Conservation (phyloP, 1,284 basidiomycete genomes). For the Tremellales sp. region DNA sequence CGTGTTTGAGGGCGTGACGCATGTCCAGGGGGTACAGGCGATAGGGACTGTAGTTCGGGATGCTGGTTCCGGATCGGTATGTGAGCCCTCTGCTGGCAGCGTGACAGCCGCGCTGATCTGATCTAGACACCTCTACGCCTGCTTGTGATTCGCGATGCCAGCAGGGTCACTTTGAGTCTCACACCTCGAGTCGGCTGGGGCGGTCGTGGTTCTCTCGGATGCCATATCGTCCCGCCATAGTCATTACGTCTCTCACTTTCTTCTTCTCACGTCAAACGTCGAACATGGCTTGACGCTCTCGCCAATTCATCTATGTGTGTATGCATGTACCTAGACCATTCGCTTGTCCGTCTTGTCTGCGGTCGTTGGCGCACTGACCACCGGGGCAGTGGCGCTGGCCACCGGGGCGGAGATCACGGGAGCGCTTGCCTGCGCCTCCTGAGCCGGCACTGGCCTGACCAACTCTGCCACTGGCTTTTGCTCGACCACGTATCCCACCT, state of each 20-base stretch:
- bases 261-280: too few relatives aligned
- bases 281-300: too few relatives aligned
- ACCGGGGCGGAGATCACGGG: neutral
- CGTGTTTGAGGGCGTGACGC: constrained; percentile 65
- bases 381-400: neutral
- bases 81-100: too few relatives aligned
- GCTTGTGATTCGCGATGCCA: constrained; percentile 48
- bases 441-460: constrained; percentile 26
- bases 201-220: constrained; percentile 77
- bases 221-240: constrained; percentile 62
- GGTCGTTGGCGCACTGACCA: neutral
- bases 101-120: constrained; percentile 2
- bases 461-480: constrained; percentile 44
- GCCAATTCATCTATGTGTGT: neutral
- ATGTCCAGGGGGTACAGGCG: constrained; percentile 54
- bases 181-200: constrained; percentile 63
- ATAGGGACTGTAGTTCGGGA: constrained; percentile 66
- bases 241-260: neutral
- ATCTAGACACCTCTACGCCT: constrained; percentile 53
- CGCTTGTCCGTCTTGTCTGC: constrained; percentile 11
- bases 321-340: constrained; percentile 19
- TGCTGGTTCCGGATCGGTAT: too few relatives aligned
- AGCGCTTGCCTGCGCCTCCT: neutral
- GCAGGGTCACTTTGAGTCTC: constrained; percentile 51
- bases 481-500: constrained; percentile 43